Evolutionary conservation across 2,329 filamentous ascomycete genomes (phyloP).

Genomic region (Bipolaris oryzae): DNA sequence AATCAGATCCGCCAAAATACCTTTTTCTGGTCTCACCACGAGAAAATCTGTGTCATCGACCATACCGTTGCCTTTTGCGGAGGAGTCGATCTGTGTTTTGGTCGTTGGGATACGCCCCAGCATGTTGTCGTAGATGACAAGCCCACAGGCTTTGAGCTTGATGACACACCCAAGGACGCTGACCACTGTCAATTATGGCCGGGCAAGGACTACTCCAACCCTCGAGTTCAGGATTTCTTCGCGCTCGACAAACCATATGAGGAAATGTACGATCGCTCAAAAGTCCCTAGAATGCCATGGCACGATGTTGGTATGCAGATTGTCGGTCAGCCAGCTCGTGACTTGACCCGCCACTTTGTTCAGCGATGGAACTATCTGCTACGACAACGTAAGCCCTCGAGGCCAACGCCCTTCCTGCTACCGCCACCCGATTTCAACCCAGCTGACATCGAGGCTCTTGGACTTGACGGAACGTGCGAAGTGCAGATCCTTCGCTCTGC

Average conservation of each 20-base stretch:
- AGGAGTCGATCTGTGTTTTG: conserved; percentile 95
- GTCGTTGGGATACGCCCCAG: conserved; percentile 95
- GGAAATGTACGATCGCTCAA: conserved; percentile 95
- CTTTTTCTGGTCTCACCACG: conserved; percentile 99
- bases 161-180: conserved; percentile 75
- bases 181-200: conserved; percentile 97
- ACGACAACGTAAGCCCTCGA: conserved; percentile 87
- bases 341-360: conserved; percentile 93
- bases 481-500: conserved; percentile 94
- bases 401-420: conserved; percentile 89
- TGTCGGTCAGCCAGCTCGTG: conserved; percentile 91
- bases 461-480: conserved; percentile 91
- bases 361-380: conserved; percentile 98
- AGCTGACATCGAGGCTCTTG: conserved; percentile 83
- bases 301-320: conserved; percentile 98
- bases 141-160: conserved; percentile 87
- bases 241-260: conserved; percentile 92
- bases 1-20: conserved; percentile 99
- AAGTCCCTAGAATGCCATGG: conserved; percentile 95
- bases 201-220: conserved; percentile 98
- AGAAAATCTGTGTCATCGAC: conserved; percentile 96
- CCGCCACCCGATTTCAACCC: conserved; percentile 90
- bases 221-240: conserved; percentile 93
- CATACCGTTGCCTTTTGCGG: conserved; percentile 95
- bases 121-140: conserved; percentile 92